Evolutionary conservation across 129 eudicot genomes (phyloP).

Genomic region (Dittrichia graveolens): DNA sequence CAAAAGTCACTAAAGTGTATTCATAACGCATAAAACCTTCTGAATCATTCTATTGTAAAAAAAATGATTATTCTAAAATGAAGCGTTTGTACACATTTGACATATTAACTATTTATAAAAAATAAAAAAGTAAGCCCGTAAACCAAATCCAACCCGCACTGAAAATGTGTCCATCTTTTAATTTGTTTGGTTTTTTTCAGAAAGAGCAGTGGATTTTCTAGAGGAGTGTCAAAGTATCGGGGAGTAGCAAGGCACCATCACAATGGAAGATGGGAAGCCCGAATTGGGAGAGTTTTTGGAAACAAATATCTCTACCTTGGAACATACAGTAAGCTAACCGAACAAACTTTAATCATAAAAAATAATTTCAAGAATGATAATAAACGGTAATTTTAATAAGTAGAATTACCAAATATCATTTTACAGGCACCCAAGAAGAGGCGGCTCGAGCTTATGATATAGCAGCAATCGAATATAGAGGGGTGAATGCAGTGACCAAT

Average conservation of each 20-base stretch:
- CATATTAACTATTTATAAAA: not conserved
- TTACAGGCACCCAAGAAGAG: conserved; percentile 83
- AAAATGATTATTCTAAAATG: too few relatives aligned
- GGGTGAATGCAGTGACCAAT: conserved; percentile 74
- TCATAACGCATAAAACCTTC: too few relatives aligned
- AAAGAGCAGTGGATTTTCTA: conserved; percentile 86
- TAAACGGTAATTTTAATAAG: not conserved
- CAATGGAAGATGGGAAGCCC: conserved; percentile 93
- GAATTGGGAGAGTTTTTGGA: conserved; percentile 89
- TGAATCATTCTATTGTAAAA: too few relatives aligned
- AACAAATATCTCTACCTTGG: conserved; percentile 88
- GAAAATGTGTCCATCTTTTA: not conserved
- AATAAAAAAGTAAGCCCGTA: not conserved
- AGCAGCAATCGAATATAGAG: conserved; percentile 87
- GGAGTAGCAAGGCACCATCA: conserved; percentile 94
- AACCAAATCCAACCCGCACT: too few relatives aligned
- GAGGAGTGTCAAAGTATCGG: conserved; percentile 83
- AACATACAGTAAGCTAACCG: conserved; percentile 62
- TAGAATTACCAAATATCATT: not conserved
- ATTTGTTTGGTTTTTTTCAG: conserved; percentile 33
- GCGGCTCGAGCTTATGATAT: conserved; percentile 87
- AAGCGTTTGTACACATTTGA: too few relatives aligned
- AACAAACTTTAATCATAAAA: not conserved
- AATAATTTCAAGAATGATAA: not conserved
- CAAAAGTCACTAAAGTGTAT: too few relatives aligned